phyloP scores from a whole-genome alignment of 2,329 filamentous ascomycete species.

The Paramyrothecium roridum region DNA sequence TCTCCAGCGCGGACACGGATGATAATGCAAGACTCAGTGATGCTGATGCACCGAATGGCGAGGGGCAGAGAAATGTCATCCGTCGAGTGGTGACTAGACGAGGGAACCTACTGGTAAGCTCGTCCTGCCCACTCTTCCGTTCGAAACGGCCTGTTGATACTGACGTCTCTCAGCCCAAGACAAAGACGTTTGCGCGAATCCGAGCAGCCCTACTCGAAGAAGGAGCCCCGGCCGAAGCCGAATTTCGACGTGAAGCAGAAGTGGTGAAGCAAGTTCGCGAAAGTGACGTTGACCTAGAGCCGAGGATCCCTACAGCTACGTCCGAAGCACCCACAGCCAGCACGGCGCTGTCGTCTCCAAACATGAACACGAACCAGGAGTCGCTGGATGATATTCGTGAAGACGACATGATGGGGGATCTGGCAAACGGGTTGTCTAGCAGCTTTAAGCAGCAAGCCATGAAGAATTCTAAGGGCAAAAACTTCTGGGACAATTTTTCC shows the following conservation, averaged over 20 bases:
- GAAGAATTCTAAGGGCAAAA: slow-evolving; percentile 67
- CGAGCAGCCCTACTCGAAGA: slow-evolving; percentile 88
- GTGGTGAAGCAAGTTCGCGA: slow-evolving; percentile 94
- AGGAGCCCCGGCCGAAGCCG: slow-evolving; percentile 79
- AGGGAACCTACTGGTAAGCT: slow-evolving; percentile 79
- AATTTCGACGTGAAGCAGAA: slow-evolving; percentile 87
- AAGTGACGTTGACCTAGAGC: slow-evolving; percentile 68
- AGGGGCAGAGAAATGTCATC: slow-evolving; percentile 71
- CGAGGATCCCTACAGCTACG: slow-evolving; percentile 30
- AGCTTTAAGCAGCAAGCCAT: slow-evolving; percentile 74
- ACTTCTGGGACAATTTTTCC: slow-evolving; percentile 75
- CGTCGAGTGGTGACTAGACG: slow-evolving; percentile 79
- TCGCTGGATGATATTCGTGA: slow-evolving; percentile 67
- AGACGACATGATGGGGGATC: slow-evolving; percentile 64
- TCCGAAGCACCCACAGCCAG: slow-evolving; percentile 45
- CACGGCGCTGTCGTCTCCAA: slow-evolving; percentile 68
- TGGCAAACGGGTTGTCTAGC: slow-evolving; percentile 46
- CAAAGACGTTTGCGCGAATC: slow-evolving; percentile 92
- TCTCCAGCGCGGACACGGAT: slow-evolving; percentile 68
- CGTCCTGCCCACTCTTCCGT: neutral
- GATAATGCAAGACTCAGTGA: slow-evolving; percentile 65
- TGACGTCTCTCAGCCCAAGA: slow-evolving; percentile 70
- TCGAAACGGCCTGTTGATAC: slow-evolving; percentile 2
- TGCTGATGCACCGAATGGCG: slow-evolving; percentile 43
- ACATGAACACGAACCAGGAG: slow-evolving; percentile 56